Evolutionary conservation across 2,329 filamentous ascomycete species (phyloP).

Genomic region (Emmonsiellopsis sp.): DNA sequence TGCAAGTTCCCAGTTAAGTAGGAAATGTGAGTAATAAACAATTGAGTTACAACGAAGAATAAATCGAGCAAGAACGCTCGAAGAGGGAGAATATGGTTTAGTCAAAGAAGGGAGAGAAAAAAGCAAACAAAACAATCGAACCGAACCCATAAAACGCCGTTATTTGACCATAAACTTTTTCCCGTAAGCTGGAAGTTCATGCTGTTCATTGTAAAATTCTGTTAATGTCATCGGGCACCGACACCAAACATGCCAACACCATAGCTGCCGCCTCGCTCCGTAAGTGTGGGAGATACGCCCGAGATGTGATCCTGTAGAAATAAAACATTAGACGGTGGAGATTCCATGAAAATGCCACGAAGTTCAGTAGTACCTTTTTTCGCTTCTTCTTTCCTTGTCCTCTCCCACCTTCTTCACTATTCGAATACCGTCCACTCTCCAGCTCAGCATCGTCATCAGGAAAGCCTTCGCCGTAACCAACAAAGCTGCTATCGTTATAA

Average conservation of each 20-base stretch:
- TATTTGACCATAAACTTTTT: conserved; percentile 5
- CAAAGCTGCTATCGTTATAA: conserved; percentile 44
- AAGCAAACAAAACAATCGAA: conserved; percentile 4
- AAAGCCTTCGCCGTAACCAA: conserved; percentile 43
- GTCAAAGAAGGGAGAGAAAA: conserved; percentile 10
- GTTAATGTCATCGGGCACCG: conserved; percentile 29
- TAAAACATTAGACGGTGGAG: conserved; percentile 4
- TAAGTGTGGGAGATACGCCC: conserved; percentile 30
- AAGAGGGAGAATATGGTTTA: conserved; percentile 7
- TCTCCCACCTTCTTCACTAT: conserved; percentile 29
- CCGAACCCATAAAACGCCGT: conserved; percentile 4
- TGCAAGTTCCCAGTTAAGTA: conserved; percentile 31
- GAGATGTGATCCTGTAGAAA: conserved; percentile 30
- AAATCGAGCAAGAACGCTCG: conserved; percentile 2
- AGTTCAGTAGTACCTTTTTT: conserved; percentile 34
- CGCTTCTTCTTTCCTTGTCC: conserved; percentile 37
- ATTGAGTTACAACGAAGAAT: conserved; percentile 12
- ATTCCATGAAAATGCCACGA: conserved; percentile 7
- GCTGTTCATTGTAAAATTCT: conserved; percentile 9
- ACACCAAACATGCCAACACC: conserved; percentile 39
- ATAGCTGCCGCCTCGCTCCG: conserved; percentile 33
- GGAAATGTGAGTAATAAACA: conserved; percentile 22
- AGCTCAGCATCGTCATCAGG: conserved; percentile 39
- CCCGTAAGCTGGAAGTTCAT: conserved; percentile 13
- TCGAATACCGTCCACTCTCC: conserved; percentile 32